Evolutionary conservation across 306 rosid species (phyloP), one percentile per base, ranked within the genome.

Genomic region (Dryas octopetala): DNA sequence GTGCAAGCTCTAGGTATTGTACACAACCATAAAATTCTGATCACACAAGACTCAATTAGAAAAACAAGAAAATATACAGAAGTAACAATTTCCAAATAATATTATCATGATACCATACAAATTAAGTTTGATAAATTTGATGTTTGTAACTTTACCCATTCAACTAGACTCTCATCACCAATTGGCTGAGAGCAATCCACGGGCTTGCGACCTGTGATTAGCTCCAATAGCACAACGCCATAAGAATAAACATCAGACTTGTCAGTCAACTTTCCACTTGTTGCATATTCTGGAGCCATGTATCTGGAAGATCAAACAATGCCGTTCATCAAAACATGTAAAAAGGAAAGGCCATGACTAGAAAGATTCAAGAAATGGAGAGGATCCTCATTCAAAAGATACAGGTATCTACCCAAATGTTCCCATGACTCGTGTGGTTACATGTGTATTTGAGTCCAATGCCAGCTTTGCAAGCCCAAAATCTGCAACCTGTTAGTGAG

Each of bases 201-300:
- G 57, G 99, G 91, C 73, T 89, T 92, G 62, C 98, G 96, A 70
- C 98, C 99, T 0, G 99, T 89, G 76, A 96, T 92, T 59, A 96
- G 84, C 96, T 96, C 98, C 88, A 92, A 83, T 79, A 92, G 98
- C 74, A 96, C 97, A 65, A 96, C 99, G 41, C 99, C 98, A 5
- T 65, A 96, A 59, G 99, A 96, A 78, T 88, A 96, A 82, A 96
- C 99, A 75, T 96, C 99, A 10, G 99, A 95, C 74, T 92, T 95
- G 62, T 95, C 99, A 2, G 99, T 95, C 80, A 95, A 84, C 83
- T 95, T 96, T 15, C 99, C 99, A 85, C 99, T 96, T 26, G 98
- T 92, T 10, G 99, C 99, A 71, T 96, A 96, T 81, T 96, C 99
- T 43, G 99, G 98, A 54, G 99, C 99, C 99, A 96, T 90, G 80